These are phyloP conservation scores for Jimgerdemannia lactiflua DNA, from an alignment of 192 early-diverging fungal genomes.

Conservation along the genomic window DNA sequence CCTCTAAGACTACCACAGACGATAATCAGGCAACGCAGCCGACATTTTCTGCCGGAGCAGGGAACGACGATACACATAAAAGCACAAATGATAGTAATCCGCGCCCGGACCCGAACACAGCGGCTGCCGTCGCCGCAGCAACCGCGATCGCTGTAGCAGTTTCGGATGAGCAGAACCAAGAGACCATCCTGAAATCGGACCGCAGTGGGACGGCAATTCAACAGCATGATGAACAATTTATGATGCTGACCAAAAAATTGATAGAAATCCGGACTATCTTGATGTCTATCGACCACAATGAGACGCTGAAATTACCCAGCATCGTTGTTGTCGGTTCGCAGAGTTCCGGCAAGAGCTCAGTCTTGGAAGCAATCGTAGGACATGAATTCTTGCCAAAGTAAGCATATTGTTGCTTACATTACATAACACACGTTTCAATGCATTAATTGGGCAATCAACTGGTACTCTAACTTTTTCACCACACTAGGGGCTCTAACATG, in stretches of 20 bases:
- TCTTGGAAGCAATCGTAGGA: constrained; percentile 84
- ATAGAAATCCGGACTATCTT: constrained; percentile 95
- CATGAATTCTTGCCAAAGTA: constrained; percentile 85
- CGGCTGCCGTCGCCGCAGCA: constrained; percentile 30
- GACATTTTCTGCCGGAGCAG: constrained; percentile 21
- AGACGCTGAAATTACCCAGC: constrained; percentile 81
- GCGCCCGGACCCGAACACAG: constrained; percentile 7
- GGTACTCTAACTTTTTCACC: constrained; percentile 18
- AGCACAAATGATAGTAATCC: constrained; percentile 13
- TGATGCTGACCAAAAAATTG: constrained; percentile 88
- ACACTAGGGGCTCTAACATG: constrained; percentile 69
- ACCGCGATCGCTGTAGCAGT: constrained; percentile 38
- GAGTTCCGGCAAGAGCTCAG: constrained; percentile 85
- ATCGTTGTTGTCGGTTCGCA: constrained; percentile 87
- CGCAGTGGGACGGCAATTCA: constrained; percentile 23
- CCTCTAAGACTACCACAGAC: constrained; percentile 1
- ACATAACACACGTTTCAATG: not conserved
- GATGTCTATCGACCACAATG: constrained; percentile 77
- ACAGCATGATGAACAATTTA: constrained; percentile 74
- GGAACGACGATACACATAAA: constrained; percentile 19
- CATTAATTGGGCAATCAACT: constrained; percentile 1
- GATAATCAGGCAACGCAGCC: constrained; percentile 21
- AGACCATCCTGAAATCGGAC: constrained; percentile 39
- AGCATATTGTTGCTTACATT: constrained; percentile 4
- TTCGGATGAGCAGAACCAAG: constrained; percentile 37